Evolutionary conservation across 2,329 filamentous ascomycete genomes (phyloP).

Genomic region (Xylariaceae sp.): DNA sequence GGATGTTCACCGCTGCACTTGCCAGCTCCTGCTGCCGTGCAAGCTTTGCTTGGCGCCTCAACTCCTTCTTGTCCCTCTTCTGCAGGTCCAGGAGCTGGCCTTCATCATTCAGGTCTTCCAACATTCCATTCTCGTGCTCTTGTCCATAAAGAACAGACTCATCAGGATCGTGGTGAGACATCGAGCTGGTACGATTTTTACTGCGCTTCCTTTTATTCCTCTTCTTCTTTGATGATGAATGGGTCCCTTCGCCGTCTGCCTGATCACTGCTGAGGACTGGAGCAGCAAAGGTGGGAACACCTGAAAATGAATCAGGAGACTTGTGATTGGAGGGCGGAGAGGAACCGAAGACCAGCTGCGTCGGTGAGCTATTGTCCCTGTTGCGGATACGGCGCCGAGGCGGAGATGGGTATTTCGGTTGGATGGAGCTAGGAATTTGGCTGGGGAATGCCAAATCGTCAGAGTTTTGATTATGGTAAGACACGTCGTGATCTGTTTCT

Average conservation of each 20-base stretch:
- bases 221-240: too few relatives aligned
- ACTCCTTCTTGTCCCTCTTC: slow-evolving; percentile 16
- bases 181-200: slow-evolving; percentile 30
- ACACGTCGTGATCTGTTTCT: not conserved
- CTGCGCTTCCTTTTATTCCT: slow-evolving; percentile 32
- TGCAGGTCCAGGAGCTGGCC: slow-evolving; percentile 2
- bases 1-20: not conserved
- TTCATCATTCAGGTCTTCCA: not conserved
- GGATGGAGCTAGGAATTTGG: slow-evolving; percentile 9
- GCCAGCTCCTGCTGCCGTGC: slow-evolving; percentile 9
- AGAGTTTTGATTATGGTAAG: not conserved
- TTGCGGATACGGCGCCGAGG: not conserved
- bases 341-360: not conserved
- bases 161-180: slow-evolving; percentile 2
- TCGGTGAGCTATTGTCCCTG: slow-evolving; percentile 6
- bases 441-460: slow-evolving; percentile 12
- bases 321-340: not conserved
- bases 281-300: too few relatives aligned
- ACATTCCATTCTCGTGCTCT: slow-evolving; percentile 1
- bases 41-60: slow-evolving; percentile 14
- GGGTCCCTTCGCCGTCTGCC: too few relatives aligned
- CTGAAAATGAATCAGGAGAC: too few relatives aligned
- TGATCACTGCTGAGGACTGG: too few relatives aligned
- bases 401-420: not conserved
- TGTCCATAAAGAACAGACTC: not conserved